Evolutionary conservation across 768 basidiomycete genomes (phyloP), one percentile per base, ranked within the genome.

Genomic region (Amyloporia xantha): DNA sequence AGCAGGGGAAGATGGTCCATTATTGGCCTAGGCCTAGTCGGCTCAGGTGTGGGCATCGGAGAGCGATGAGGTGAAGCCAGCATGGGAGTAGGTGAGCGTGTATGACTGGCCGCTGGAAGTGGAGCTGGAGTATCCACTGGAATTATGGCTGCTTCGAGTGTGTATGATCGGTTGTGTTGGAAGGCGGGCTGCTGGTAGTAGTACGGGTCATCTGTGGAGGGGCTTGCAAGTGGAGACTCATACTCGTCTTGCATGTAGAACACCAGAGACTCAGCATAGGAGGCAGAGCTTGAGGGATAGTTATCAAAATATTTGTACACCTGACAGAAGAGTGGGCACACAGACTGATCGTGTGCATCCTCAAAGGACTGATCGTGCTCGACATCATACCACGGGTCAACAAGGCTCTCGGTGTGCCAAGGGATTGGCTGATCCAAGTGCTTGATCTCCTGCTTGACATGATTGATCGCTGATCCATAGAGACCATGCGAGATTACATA

Each of bases 131-230:
- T 7, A 15, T 7, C 7, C 9, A 57, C 38, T 23, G 55, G 55
- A 2, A 50, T 57, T 30, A 57, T 51, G 0, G 55, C 55, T 15
- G 48, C 47, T 26, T 54, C 55, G 48, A 57, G 55, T 2, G 55
- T 57, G 53, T 57, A 57, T 30, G 49, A 51, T 2, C 55, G 47
- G n/a, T 44, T 47, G 21, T 27, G 15, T 19, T 48, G 48, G 45
- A 38, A 40, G 13, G n/a, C 35, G 44, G 21, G 24, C 42, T 11
- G 36, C 9, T 33, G 15, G 30, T 33, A 33, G 30, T 7, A 15
- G 9, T 7, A 15, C 30, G 7, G 9, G 30, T 33, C 30, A 15
- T 33, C 30, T 7, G 30, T 33, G 30, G 15, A 7, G 30, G 30
- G 30, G 9, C 9, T 7, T 7, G 30, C 30, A 15, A 15, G 30